Conservation (phyloP, 1,284 basidiomycete species). For the Rhodotorula mucilaginosa region DNA sequence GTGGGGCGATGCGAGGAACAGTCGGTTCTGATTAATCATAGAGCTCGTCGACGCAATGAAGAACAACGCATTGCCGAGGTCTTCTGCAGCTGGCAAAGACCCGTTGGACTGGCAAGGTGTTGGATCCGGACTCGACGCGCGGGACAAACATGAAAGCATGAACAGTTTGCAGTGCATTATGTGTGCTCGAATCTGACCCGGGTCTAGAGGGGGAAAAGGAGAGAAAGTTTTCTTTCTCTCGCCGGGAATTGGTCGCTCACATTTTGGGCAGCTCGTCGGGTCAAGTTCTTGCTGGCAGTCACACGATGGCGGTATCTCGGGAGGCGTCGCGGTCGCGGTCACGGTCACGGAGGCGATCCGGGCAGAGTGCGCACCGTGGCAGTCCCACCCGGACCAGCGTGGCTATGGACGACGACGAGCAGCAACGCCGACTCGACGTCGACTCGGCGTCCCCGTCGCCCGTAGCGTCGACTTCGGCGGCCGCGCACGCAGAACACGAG, state of each 20-base stretch:
- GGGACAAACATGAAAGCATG: too few relatives aligned
- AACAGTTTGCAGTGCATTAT: too few relatives aligned
- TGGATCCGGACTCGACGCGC: too few relatives aligned
- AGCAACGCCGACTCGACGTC: not conserved
- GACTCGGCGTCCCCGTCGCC: not conserved
- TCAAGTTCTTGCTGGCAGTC: too few relatives aligned
- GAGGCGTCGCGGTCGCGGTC: not conserved
- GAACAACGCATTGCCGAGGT: too few relatives aligned
- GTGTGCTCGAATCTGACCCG: too few relatives aligned
- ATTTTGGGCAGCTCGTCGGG: too few relatives aligned
- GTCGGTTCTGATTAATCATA: conserved; percentile 18
- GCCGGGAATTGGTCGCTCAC: too few relatives aligned
- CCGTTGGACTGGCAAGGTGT: too few relatives aligned
- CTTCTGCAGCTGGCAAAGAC: too few relatives aligned
- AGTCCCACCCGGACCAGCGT: not conserved
- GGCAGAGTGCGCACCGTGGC: not conserved
- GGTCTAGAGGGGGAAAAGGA: too few relatives aligned
- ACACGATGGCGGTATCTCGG: not conserved
- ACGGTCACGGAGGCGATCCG: not conserved
- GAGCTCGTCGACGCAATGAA: not conserved
- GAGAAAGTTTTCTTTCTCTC: too few relatives aligned
- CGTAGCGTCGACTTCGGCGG: not conserved
- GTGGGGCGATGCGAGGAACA: conserved; percentile 57
- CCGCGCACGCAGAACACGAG: not conserved
- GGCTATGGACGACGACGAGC: not conserved